Percentiles rank a stretch among this genome's conserved stretches.
These are phyloP conservation scores for Capronia coronata DNA, from an alignment of 2,329 filamentous ascomycete genomes.

Conservation along the genomic window DNA sequence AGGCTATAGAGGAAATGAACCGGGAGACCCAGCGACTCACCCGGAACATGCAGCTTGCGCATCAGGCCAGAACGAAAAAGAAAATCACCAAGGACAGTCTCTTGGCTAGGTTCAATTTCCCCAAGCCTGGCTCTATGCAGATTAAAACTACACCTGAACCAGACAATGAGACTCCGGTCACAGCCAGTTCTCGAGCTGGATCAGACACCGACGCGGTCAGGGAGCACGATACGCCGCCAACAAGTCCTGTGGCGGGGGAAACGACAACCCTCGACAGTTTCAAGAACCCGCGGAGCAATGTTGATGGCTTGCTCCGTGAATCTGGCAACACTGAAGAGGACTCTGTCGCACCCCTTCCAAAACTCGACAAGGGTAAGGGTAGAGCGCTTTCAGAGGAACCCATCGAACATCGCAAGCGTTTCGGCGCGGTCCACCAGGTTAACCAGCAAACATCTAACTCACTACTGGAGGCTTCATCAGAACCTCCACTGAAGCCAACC, in stretches of 20 bases:
- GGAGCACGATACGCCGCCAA: constrained; percentile 61
- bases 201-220: constrained; percentile 40
- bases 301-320: background rate
- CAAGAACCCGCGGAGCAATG: constrained; percentile 4
- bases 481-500: constrained; percentile 7
- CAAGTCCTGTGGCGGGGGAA: constrained; percentile 49
- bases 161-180: constrained; percentile 34
- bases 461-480: background rate
- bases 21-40: constrained; percentile 87
- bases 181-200: constrained; percentile 47
- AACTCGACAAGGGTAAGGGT: constrained; percentile 55
- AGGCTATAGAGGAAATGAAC: constrained; percentile 89
- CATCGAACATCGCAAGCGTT: background rate
- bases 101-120: constrained; percentile 75
- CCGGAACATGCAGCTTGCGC: constrained; percentile 82
- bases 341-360: background rate
- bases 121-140: constrained; percentile 26
- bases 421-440: background rate
- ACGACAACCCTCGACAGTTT: constrained; percentile 25
- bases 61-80: constrained; percentile 85
- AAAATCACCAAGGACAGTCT: constrained; percentile 78
- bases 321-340: background rate
- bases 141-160: constrained; percentile 21
- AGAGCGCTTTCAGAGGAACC: constrained; percentile 40
- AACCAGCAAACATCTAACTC: background rate